Percentiles rank a stretch among this genome's conserved stretches.
phyloP scores from a whole-genome alignment of 257 asterid genomes.

The Coffea eugenioides region DNA sequence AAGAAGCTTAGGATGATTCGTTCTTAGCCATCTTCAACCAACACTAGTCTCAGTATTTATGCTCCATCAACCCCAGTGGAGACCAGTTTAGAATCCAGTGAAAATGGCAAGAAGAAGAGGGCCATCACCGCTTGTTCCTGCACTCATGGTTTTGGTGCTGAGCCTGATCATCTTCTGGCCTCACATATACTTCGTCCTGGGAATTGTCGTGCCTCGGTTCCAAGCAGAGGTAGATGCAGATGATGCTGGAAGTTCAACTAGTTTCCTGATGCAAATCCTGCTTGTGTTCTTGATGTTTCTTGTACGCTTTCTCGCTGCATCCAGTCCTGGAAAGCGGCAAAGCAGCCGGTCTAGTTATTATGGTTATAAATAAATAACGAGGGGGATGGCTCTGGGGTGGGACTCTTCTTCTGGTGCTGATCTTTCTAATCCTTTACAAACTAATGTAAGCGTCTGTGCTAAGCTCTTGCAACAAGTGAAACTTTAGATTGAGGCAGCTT shows the following conservation, averaged over 20 bases:
- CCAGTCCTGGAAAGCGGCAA: conserved; percentile 13
- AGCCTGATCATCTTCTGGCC: conserved; percentile 21
- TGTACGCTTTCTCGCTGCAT: conserved; percentile 10
- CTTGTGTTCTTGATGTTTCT: conserved; percentile 10
- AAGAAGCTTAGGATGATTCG: not conserved
- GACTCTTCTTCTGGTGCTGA: conserved; percentile 17
- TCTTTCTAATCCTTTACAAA: conserved; percentile 19
- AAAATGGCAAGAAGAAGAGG: conserved; percentile 17
- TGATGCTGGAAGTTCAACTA: not conserved
- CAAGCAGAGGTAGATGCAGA: not conserved
- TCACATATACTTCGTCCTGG: not conserved
- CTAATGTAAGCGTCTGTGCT: not conserved
- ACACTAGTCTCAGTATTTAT: not conserved
- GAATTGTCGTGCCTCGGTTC: conserved; percentile 1
- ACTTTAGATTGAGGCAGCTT: not conserved
- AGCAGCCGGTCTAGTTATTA: not conserved
- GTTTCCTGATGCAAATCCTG: conserved; percentile 16
- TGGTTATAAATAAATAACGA: too few species aligned
- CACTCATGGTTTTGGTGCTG: conserved; percentile 21
- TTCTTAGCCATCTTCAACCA: not conserved
- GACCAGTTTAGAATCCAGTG: not conserved
- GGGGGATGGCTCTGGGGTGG: conserved; percentile 26
- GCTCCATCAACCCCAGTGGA: not conserved
- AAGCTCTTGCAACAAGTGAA: not conserved
- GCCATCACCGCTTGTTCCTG: conserved; percentile 34